These are phyloP conservation scores for Trapa incisa DNA, from an alignment of 345 rosid genomes.

Conservation along the genomic window DNA sequence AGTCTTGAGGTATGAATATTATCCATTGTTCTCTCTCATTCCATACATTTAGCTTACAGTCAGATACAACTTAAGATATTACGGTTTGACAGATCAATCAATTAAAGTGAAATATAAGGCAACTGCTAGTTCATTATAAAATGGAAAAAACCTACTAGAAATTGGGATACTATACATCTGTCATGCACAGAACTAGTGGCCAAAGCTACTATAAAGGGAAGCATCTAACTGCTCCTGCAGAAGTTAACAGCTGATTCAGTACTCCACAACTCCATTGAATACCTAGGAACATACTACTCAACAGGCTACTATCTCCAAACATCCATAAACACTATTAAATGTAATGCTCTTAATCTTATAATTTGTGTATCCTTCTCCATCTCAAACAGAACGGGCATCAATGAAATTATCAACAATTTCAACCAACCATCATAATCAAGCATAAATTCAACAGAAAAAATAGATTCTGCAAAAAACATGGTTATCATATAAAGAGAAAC, in stretches of 20 bases:
- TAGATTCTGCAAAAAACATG: neutral
- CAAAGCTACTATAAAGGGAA: neutral
- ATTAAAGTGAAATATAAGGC: too few relatives aligned
- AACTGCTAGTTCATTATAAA: too few relatives aligned
- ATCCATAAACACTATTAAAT: too few relatives aligned
- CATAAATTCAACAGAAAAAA: neutral
- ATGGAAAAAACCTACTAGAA: too few relatives aligned
- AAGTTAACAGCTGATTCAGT: neutral
- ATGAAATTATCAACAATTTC: neutral
- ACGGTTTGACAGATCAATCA: too few relatives aligned
- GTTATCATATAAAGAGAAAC: neutral
- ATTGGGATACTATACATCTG: too few relatives aligned
- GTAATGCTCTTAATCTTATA: too few relatives aligned
- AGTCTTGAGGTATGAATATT: neutral
- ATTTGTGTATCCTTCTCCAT: neutral
- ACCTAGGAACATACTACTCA: neutral
- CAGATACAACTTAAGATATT: too few relatives aligned
- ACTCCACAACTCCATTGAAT: neutral
- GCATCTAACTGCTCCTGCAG: neutral
- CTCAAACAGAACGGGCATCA: neutral
- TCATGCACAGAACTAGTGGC: neutral
- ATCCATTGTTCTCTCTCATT: neutral
- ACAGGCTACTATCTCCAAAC: neutral
- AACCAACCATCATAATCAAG: too few relatives aligned
- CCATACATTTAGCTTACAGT: too few relatives aligned